A percentile compares a stretch with the other conserved stretches of the same genome.
These are phyloP conservation scores for Vanrija humicola DNA, from an alignment of 1,284 basidiomycete genomes.

Conservation along the genomic window DNA sequence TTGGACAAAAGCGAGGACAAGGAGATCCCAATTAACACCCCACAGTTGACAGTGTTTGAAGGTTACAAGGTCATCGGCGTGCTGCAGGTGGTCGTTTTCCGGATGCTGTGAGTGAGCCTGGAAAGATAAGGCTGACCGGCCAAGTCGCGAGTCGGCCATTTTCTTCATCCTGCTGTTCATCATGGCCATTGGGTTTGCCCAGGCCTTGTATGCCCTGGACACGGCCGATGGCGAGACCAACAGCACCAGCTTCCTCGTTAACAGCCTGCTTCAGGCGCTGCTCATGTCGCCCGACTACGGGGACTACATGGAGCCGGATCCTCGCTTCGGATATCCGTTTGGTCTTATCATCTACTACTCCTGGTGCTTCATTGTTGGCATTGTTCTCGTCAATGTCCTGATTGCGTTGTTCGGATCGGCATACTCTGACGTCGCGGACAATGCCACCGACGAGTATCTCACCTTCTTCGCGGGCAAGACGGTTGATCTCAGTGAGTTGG, in stretches of 20 bases:
- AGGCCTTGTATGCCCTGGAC: constrained; percentile 73
- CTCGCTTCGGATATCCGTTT: constrained; percentile 54
- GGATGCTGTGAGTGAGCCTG: constrained; percentile 59
- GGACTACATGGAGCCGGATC: constrained; percentile 51
- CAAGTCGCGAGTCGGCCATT: constrained; percentile 73
- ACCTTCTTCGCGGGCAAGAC: constrained; percentile 86
- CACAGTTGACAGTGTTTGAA: constrained; percentile 41
- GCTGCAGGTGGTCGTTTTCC: constrained; percentile 49
- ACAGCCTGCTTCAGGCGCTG: constrained; percentile 74
- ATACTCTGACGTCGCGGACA: constrained; percentile 66
- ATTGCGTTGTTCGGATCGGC: constrained; percentile 91
- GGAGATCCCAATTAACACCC: not conserved
- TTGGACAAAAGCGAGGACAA: no score
- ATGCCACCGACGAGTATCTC: constrained; percentile 54
- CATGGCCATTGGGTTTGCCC: constrained; percentile 76
- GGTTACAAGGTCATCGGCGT: constrained; percentile 61
- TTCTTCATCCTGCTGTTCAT: constrained; percentile 82
- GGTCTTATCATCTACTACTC: constrained; percentile 78
- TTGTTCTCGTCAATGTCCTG: constrained; percentile 88
- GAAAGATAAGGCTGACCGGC: not conserved
- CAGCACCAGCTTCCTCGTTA: constrained; percentile 59
- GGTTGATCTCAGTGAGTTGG: constrained; percentile 57
- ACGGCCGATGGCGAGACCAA: constrained; percentile 81
- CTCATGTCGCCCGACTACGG: constrained; percentile 77
- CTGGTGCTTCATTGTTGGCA: constrained; percentile 81